phyloP scores from a whole-genome alignment of 169 alveolate genomes.

The Neospora caninum region DNA sequence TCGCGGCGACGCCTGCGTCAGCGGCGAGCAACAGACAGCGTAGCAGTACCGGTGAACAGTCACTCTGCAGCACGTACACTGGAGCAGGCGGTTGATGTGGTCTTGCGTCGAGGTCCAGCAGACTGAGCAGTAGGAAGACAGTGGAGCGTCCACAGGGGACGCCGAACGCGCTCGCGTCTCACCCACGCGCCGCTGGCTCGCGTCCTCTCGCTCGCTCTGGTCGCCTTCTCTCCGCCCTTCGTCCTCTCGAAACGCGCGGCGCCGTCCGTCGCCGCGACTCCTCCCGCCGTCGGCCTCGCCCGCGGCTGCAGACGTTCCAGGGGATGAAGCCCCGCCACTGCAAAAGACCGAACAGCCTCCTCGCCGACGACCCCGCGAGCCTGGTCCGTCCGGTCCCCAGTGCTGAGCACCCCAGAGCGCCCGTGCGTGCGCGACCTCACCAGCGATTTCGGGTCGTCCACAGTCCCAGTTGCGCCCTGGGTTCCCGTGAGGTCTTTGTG shows the following conservation, averaged over 20 bases:
- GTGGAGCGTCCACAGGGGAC: background rate
- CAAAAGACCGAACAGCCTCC: background rate
- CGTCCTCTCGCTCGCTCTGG: no score
- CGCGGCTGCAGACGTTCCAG: background rate
- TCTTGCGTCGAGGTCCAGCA: constrained; percentile 8
- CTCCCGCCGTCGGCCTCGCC: background rate
- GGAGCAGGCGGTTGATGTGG: constrained; percentile 42
- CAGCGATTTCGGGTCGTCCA: no score
- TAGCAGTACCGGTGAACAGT: constrained; percentile 44
- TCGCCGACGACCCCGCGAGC: background rate
- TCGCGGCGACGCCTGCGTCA: background rate
- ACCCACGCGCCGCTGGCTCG: no score
- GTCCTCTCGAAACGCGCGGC: background rate
- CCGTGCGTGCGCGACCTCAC: no score
- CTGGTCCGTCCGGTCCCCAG: no score
- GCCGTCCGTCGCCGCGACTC: background rate
- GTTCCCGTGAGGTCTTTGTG: no score
- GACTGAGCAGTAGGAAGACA: constrained; percentile 19
- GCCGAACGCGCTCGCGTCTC: background rate
- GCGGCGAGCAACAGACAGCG: background rate
- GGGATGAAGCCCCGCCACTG: background rate
- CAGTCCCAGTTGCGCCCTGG: no score
- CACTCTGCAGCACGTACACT: constrained; percentile 49
- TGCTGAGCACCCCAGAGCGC: no score
- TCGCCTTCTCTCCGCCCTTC: background rate